These are phyloP conservation scores for Pseudodiploospora longispora DNA, from an alignment of 2,329 filamentous ascomycete genomes.

Conservation along the genomic window DNA sequence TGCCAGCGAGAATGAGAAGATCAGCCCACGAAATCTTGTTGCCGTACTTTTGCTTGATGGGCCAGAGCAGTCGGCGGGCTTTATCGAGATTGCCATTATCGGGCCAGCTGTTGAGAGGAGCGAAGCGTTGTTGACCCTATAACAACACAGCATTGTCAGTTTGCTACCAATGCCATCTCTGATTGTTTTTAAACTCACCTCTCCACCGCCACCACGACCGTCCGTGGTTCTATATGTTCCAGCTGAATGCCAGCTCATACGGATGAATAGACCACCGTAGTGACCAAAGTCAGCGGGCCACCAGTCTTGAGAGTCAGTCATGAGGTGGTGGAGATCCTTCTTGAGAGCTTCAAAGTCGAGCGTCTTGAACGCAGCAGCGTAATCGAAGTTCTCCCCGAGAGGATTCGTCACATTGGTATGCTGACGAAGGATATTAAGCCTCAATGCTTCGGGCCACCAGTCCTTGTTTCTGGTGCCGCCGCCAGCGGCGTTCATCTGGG, in stretches of 20 bases:
- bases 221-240: conserved; percentile 69
- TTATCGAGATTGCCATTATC: conserved; percentile 73
- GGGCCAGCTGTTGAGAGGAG: conserved; percentile 71
- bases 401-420: conserved; percentile 58
- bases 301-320: conserved; percentile 72
- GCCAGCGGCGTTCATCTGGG: conserved; percentile 38
- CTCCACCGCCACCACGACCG: conserved; percentile 64
- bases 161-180: too few relatives aligned
- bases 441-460: conserved; percentile 67
- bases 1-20: conserved; percentile 61
- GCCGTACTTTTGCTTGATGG: conserved; percentile 77
- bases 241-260: conserved; percentile 72
- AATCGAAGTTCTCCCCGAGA: conserved; percentile 59
- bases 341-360: conserved; percentile 52
- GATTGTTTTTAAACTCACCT: too few relatives aligned
- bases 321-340: conserved; percentile 58
- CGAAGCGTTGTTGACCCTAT: conserved; percentile 64
- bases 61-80: conserved; percentile 66
- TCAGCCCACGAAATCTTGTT: conserved; percentile 76
- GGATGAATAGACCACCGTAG: conserved; percentile 71
- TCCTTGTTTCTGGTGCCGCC: conserved; percentile 60
- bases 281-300: conserved; percentile 77
- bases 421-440: conserved; percentile 66
- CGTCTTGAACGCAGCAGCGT: conserved; percentile 62
- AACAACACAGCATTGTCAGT: background rate